Base-by-base conservation (phyloP, 176 grass and related monocot species). In the Aegilops tauschii region DNA sequence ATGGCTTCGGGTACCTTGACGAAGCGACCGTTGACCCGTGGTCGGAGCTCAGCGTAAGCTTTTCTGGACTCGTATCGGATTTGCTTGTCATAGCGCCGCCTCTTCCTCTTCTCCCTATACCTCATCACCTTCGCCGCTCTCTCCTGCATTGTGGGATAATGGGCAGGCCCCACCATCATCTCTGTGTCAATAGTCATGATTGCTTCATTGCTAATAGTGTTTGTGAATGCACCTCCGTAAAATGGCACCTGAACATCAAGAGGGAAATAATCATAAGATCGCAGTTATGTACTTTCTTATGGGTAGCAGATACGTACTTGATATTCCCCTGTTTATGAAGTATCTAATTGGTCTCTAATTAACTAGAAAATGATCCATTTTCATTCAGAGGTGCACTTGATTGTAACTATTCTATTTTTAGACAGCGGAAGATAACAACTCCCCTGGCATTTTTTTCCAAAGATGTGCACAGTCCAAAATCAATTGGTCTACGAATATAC, bases 71-170 rank as follows among this genome's bases (percentile, higher is more conserved):
- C 87, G 2, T 96, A 93, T 20, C 91, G 69, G 20, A 96, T 90
- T 69, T 93, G 91, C 56, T 96, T 96, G 42, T 90, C 82, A 9
- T 93, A 93, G 39, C 87, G 36, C 40, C 91, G 69, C 82, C 73
- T 90, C 74, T 86, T 93, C 87, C 89, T 80, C 78, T 96, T 96
- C 64, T 96, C 94, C 78, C 78, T 90, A 85, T 96, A 96, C 61
- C 91, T 88, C 89, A 90, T 90, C 34, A 96, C 36, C 84, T 90
- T 92, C 1, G 85, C 85, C 18, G 86, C 82, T 63, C 94, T 90
- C 10, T 88, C 85, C 0, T 75, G 72, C 25, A 54, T 49, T 4
- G 23, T 37, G 16, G 77, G 61, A n/a, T 82, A n/a, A 74, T 49
- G 40, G 6, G 72, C 61, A 12, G 13, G 16, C 76, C 12, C 67